A percentile compares a stretch with the other conserved stretches of the same genome.
Evolutionary conservation across 228 moss, liverwort and hornwort species (phyloP).

Genomic region (Sphagnum fallax): DNA sequence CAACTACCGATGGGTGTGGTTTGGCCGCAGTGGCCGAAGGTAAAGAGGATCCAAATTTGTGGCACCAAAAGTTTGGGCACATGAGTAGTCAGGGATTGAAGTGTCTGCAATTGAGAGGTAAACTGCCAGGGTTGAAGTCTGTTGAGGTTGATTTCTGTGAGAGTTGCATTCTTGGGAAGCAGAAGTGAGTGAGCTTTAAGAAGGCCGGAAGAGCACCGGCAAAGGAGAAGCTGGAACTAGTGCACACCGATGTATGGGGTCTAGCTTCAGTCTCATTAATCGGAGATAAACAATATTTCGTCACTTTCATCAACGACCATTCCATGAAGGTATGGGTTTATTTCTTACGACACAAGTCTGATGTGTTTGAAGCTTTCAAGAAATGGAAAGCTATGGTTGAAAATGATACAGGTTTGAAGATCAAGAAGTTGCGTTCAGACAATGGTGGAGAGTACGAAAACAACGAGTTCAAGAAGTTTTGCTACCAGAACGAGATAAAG

Average conservation of each 20-base stretch:
- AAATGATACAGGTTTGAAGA: neutral
- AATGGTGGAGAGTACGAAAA: constrained; percentile 1
- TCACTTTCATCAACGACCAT: neutral
- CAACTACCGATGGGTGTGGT: too few species aligned
- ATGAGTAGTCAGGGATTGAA: neutral
- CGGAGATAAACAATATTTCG: neutral
- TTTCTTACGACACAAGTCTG: too few species aligned
- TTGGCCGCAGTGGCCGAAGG: too few species aligned
- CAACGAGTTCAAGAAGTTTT: neutral
- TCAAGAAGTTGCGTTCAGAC: neutral
- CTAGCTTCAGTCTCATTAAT: neutral
- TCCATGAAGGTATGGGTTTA: too few species aligned
- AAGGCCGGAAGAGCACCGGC: neutral
- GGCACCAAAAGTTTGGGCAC: neutral
- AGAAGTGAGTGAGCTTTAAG: neutral
- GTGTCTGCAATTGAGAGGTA: neutral
- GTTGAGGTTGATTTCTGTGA: neutral
- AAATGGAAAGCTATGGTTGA: too few species aligned
- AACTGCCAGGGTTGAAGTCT: neutral
- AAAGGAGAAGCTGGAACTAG: neutral
- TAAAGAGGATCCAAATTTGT: neutral
- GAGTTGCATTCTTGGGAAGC: neutral
- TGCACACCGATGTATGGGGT: neutral
- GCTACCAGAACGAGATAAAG: neutral
- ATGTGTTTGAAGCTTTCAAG: too few species aligned